Evolutionary conservation across 192 early-diverging fungal genomes (phyloP).

Genomic region (Backusella parvicylindrica): DNA sequence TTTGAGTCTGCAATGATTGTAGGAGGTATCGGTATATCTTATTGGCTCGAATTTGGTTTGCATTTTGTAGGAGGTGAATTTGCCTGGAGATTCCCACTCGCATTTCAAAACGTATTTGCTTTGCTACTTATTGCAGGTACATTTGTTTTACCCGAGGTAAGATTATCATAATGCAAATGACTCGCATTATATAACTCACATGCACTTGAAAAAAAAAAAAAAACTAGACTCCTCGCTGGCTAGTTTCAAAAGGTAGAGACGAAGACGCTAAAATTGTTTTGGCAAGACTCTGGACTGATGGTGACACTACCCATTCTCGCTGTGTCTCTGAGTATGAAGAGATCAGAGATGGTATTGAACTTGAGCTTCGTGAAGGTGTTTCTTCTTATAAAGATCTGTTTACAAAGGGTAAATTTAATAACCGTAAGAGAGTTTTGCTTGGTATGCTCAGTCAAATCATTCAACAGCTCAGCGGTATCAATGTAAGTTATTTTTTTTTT

Average conservation of each 20-base stretch:
- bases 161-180: neutral
- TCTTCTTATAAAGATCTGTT: conserved; percentile 27
- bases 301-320: conserved; percentile 14
- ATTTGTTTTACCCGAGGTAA: conserved; percentile 60
- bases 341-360: conserved; percentile 16
- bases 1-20: conserved; percentile 49
- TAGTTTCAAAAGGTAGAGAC: conserved; percentile 29
- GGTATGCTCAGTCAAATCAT: conserved; percentile 26
- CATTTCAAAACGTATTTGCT: conserved; percentile 68
- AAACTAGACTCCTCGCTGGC: conserved; percentile 63
- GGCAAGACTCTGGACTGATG: conserved; percentile 20
- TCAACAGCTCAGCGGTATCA: conserved; percentile 30
- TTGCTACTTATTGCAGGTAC: conserved; percentile 54
- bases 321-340: conserved; percentile 20
- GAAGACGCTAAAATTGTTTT: conserved; percentile 22
- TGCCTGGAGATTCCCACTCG: conserved; percentile 72
- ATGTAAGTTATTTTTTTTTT: conserved; percentile 29
- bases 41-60: conserved; percentile 44
- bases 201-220: neutral
- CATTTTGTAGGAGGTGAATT: conserved; percentile 25
- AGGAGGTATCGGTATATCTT: conserved; percentile 47
- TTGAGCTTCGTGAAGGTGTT: conserved; percentile 14
- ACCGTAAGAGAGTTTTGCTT: conserved; percentile 18
- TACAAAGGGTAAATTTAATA: conserved; percentile 22
- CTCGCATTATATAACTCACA: neutral